A percentile compares a stretch with the other conserved stretches of the same genome.
These are phyloP conservation scores for Mycena epipterygia DNA, from an alignment of 768 basidiomycete species.

Conservation along the genomic window DNA sequence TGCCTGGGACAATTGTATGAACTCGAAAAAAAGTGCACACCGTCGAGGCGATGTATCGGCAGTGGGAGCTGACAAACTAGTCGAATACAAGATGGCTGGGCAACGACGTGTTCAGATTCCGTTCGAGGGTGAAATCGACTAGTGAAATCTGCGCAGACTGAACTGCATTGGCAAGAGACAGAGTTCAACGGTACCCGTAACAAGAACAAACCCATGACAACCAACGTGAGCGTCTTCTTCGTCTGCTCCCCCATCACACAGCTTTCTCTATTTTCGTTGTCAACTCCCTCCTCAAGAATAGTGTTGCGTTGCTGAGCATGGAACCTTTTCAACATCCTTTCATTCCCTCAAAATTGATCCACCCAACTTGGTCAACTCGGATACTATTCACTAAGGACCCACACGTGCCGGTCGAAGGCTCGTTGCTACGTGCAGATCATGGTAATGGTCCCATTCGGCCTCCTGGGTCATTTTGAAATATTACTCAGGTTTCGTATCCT, in stretches of 20 bases:
- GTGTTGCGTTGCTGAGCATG: not conserved
- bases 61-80: constrained; percentile 33
- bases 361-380: too few relatives aligned
- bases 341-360: too few relatives aligned
- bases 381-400: too few relatives aligned
- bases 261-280: not conserved
- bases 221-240: not conserved
- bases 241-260: not conserved
- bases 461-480: too few relatives aligned
- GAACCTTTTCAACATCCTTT: not conserved
- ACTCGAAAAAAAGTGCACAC: not conserved
- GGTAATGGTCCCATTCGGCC: too few relatives aligned
- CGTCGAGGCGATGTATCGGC: constrained; percentile 28
- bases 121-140: not conserved
- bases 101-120: constrained; percentile 23
- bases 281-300: not conserved
- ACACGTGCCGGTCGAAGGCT: too few relatives aligned
- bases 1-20: constrained; percentile 51
- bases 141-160: constrained; percentile 7
- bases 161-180: not conserved
- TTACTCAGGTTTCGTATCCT: too few relatives aligned
- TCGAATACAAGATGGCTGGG: constrained; percentile 32
- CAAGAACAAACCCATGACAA: not conserved
- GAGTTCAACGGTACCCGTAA: not conserved
- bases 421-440: too few relatives aligned